Evolutionary conservation across 257 asterid genomes (phyloP).

Genomic region (Nicotiana otophora): DNA sequence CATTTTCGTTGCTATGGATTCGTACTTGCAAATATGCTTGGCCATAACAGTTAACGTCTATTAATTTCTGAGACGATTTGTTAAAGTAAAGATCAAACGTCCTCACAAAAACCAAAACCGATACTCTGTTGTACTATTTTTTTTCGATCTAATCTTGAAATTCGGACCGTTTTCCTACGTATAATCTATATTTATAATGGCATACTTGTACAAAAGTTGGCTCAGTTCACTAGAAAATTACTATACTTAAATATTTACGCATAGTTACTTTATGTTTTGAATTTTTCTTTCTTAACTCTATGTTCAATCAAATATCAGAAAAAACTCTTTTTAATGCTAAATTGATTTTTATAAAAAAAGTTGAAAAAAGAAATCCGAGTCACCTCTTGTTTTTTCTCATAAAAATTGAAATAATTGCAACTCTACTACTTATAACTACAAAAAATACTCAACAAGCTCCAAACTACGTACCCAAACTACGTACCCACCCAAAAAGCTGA

Average conservation of each 20-base stretch:
- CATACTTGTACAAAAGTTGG: not conserved
- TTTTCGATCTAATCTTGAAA: not conserved
- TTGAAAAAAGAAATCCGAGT: too few relatives aligned
- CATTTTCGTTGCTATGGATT: not conserved
- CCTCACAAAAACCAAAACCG: not conserved
- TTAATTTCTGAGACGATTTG: not conserved
- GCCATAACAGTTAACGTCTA: too few relatives aligned
- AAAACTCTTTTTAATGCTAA: too few relatives aligned
- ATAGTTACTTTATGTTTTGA: not conserved
- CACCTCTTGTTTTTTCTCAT: too few relatives aligned
- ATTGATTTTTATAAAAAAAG: too few relatives aligned
- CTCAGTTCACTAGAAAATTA: not conserved
- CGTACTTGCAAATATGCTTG: not conserved
- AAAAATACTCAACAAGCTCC: too few relatives aligned
- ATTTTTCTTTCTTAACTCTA: too few relatives aligned
- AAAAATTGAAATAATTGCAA: too few relatives aligned
- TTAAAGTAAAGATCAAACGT: not conserved
- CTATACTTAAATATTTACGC: not conserved
- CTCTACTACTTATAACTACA: too few relatives aligned
- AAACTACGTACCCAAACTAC: too few relatives aligned
- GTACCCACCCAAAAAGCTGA: too few relatives aligned
- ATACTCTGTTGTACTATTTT: too few relatives aligned
- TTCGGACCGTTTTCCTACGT: not conserved
- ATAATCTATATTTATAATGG: not conserved
- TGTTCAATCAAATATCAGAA: not conserved